phyloP scores from a whole-genome alignment of 371 early-diverging fungal species.

The Actinomucor elegans region DNA sequence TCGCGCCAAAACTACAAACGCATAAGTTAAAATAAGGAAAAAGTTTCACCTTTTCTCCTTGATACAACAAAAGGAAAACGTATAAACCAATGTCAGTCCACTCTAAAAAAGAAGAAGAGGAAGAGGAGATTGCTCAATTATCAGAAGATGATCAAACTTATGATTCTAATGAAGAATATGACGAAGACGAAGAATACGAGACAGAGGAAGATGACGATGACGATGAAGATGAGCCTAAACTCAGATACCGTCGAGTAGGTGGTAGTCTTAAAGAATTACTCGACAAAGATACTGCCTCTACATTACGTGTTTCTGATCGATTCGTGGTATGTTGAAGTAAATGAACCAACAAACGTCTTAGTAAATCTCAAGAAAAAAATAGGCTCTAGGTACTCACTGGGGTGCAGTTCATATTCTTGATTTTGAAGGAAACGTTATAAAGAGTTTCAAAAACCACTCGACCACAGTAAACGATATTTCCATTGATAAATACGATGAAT shows the following conservation, averaged over 20 bases:
- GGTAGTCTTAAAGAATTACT: slow-evolving; percentile 73
- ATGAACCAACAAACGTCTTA: too few species aligned
- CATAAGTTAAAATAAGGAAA: too few species aligned
- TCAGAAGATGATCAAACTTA: slow-evolving; percentile 6
- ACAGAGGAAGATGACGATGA: slow-evolving; percentile 54
- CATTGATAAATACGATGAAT: slow-evolving; percentile 86
- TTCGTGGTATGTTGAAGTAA: slow-evolving; percentile 74
- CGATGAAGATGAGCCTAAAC: slow-evolving; percentile 82
- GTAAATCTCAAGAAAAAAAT: background rate
- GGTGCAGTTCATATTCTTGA: slow-evolving; percentile 91
- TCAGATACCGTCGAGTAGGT: slow-evolving; percentile 85
- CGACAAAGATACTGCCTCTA: slow-evolving; percentile 84
- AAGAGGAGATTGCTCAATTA: background rate
- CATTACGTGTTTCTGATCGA: slow-evolving; percentile 74
- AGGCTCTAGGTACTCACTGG: slow-evolving; percentile 95
- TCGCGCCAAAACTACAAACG: too few species aligned
- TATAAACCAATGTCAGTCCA: background rate
- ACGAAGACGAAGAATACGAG: slow-evolving; percentile 36
- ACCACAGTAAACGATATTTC: slow-evolving; percentile 86
- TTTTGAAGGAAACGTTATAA: slow-evolving; percentile 86
- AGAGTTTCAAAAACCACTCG: slow-evolving; percentile 72
- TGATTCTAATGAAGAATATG: slow-evolving; percentile 19
- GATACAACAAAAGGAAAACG: background rate
- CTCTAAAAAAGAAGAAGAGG: slow-evolving; percentile 1
- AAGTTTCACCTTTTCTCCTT: background rate